Percentiles rank a stretch among this genome's conserved stretches.
Conservation (phyloP, 2,329 filamentous ascomycete species). For the Ustilaginoidea virens region DNA sequence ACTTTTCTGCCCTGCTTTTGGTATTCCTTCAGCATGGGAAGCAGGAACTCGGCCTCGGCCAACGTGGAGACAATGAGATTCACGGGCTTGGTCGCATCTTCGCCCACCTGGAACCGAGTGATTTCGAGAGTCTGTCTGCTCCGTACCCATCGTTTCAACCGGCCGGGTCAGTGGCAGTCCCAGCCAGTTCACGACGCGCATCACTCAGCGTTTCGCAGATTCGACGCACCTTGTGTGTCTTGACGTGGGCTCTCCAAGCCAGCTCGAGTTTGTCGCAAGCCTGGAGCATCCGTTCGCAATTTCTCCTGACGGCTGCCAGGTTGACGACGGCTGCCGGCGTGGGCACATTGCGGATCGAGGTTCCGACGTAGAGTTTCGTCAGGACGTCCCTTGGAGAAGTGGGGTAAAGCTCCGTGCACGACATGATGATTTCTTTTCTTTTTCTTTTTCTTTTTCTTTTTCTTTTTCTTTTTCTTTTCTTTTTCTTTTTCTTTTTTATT, state of each 20-base stretch:
- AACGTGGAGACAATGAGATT: constrained; percentile 61
- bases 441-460: too few relatives aligned
- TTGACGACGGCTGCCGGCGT: constrained; percentile 58
- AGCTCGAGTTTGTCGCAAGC: constrained; percentile 43
- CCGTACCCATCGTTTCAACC: constrained; percentile 5
- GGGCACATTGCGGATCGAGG: constrained; percentile 41
- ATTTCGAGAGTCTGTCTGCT: constrained; percentile 45
- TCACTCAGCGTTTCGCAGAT: too few relatives aligned
- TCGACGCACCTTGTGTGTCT: constrained; percentile 58
- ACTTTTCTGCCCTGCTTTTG: constrained; percentile 34
- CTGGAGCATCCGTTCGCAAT: constrained; percentile 58
- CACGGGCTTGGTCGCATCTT: constrained; percentile 26
- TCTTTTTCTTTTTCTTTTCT: too few relatives aligned
- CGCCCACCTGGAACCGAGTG: constrained; percentile 54
- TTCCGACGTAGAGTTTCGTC: constrained; percentile 30
- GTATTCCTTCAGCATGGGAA: constrained; percentile 44
- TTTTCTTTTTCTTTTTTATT: too few relatives aligned
- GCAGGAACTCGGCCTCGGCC: constrained; percentile 54
- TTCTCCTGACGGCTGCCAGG: constrained; percentile 45
- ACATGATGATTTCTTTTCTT: too few relatives aligned
- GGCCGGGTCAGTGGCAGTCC: neutral
- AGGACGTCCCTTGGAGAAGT: constrained; percentile 11
- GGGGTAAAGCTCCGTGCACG: constrained; percentile 10
- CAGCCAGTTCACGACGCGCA: too few relatives aligned
- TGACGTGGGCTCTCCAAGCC: constrained; percentile 62